These are phyloP conservation scores for Anisodus acutangulus DNA, from an alignment of 257 asterid species.

Conservation along the genomic window DNA sequence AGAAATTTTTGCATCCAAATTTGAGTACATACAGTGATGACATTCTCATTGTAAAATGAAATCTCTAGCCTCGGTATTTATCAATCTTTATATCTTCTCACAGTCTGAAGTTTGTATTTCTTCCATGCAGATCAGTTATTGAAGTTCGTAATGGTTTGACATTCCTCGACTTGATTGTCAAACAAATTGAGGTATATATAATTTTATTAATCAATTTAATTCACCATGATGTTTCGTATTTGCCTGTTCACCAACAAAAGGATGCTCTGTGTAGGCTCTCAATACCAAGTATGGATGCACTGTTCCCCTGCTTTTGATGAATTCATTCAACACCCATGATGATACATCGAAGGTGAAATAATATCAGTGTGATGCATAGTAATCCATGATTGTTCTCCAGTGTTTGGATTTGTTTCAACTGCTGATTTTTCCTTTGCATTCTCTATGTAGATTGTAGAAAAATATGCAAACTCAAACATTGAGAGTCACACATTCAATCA, in stretches of 20 bases:
- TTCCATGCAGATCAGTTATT: conserved; percentile 80
- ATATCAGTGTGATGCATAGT: neutral
- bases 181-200: conserved; percentile 86
- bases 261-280: conserved; percentile 63
- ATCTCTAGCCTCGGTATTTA: neutral
- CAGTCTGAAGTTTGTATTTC: conserved; percentile 31
- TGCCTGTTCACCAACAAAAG: neutral
- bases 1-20: neutral
- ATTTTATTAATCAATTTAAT: neutral
- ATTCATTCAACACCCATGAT: conserved; percentile 98
- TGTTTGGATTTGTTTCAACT: conserved; percentile 22
- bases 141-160: conserved; percentile 99
- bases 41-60: neutral
- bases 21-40: neutral
- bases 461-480: conserved; percentile 70
- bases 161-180: conserved; percentile 93
- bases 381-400: neutral
- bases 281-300: conserved; percentile 85
- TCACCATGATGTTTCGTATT: neutral
- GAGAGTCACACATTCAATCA: conserved; percentile 95
- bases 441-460: conserved; percentile 74
- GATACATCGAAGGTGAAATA: conserved; percentile 84
- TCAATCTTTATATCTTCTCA: conserved; percentile 26
- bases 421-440: conserved; percentile 38
- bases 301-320: conserved; percentile 95